These are phyloP conservation scores for Colletotrichum sp. DNA, from an alignment of 2,329 filamentous ascomycete species.

Conservation along the genomic window DNA sequence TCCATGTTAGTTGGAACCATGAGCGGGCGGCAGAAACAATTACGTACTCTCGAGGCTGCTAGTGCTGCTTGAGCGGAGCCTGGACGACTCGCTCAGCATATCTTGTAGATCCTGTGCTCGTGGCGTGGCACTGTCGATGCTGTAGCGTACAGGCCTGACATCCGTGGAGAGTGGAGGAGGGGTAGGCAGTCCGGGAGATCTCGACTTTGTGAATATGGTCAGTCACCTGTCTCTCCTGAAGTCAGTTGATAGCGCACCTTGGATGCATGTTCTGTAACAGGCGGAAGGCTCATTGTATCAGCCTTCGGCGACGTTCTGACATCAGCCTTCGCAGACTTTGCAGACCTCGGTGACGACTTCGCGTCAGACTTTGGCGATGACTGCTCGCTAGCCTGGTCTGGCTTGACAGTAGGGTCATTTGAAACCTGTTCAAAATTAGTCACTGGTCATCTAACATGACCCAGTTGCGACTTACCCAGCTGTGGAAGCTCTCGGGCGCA, in stretches of 20 bases:
- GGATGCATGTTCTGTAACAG: conserved; percentile 36
- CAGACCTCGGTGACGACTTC: conserved; percentile 11
- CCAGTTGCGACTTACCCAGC: conserved; percentile 67
- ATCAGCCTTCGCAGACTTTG: not conserved
- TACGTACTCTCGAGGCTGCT: conserved; percentile 78
- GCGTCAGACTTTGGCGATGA: conserved; percentile 43
- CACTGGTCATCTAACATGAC: not conserved
- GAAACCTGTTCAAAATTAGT: conserved; percentile 44
- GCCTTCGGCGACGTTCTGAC: conserved; percentile 40
- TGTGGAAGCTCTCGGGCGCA: conserved; percentile 81
- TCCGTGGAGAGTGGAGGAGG: conserved; percentile 80
- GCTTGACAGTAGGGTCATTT: conserved; percentile 40
- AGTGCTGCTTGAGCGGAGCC: conserved; percentile 69
- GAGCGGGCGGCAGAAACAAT: not conserved
- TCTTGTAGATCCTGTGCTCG: conserved; percentile 84
- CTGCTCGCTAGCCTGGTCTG: conserved; percentile 37
- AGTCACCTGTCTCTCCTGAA: not conserved
- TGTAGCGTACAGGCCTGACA: conserved; percentile 70
- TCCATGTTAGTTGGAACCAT: conserved; percentile 36
- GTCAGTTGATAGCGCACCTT: conserved; percentile 34
- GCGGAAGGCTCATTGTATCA: conserved; percentile 39
- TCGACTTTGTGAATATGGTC: conserved; percentile 26
- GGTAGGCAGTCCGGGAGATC: conserved; percentile 51
- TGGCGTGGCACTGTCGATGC: conserved; percentile 75
- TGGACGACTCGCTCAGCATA: conserved; percentile 61